phyloP scores from a whole-genome alignment of 2,329 filamentous ascomycete genomes.

The Fusarium anguioides region DNA sequence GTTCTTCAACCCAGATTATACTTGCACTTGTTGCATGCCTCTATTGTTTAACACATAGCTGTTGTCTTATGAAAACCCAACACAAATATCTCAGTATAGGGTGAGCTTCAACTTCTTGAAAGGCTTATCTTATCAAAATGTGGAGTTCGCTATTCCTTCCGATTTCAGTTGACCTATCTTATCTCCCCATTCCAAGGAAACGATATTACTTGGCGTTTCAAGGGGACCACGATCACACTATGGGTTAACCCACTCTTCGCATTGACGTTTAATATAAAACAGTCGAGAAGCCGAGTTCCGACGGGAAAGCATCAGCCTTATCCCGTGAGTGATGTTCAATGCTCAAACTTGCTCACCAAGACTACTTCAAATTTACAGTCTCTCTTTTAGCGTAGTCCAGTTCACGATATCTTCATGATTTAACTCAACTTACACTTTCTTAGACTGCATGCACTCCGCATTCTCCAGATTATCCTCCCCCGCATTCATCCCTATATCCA shows the following conservation, averaged over 20 bases:
- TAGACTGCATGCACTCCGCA: not conserved
- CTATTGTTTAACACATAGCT: no score
- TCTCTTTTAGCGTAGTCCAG: no score
- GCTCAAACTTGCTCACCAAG: not conserved
- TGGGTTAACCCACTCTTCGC: not conserved
- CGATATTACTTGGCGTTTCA: conserved; percentile 12
- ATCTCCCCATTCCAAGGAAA: not conserved
- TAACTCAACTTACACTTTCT: not conserved
- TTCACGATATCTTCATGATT: not conserved
- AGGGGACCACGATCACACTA: not conserved
- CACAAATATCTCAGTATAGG: not conserved
- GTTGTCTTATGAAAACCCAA: no score
- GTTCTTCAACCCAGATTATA: no score
- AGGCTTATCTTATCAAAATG: not conserved
- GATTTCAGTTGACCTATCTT: not conserved
- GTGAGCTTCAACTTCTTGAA: not conserved
- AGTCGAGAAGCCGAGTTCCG: not conserved
- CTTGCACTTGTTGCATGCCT: no score
- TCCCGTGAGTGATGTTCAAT: no score
- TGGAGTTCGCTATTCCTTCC: not conserved
- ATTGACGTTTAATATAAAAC: not conserved
- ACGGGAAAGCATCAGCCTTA: conserved; percentile 6
- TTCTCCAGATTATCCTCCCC: not conserved
- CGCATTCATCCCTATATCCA: not conserved
- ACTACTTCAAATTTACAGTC: no score